A percentile compares a stretch with the other conserved stretches of the same genome.
Evolutionary conservation across 148 eudicot species (phyloP).

Genomic region (Rhododendron mucronatum): DNA sequence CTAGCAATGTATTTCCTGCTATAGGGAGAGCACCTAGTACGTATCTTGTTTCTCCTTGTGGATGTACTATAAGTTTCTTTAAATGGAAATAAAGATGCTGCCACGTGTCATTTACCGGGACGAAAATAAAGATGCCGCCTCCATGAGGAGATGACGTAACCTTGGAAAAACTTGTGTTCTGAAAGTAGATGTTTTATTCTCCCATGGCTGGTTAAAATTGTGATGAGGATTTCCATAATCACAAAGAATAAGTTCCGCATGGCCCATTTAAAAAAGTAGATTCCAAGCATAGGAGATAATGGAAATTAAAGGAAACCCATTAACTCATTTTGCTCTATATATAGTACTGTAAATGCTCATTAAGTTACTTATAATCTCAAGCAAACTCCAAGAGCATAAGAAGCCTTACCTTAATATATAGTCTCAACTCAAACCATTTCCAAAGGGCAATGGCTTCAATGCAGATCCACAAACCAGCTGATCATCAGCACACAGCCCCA

Average conservation of each 20-base stretch:
- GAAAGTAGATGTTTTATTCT: not conserved
- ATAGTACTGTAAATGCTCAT: slow-evolving; percentile 1
- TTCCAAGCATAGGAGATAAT: slow-evolving; percentile 7
- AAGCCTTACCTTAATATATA: not conserved
- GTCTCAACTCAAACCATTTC: not conserved
- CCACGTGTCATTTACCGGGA: not conserved
- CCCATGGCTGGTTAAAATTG: not conserved
- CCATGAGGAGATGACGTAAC: not conserved
- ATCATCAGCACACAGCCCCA: not conserved
- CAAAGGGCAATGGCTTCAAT: slow-evolving; percentile 28
- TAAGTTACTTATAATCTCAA: not conserved
- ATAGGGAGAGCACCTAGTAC: too few species aligned
- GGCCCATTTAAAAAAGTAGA: not conserved
- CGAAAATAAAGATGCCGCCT: too few species aligned
- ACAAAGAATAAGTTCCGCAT: not conserved
- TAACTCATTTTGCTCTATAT: not conserved
- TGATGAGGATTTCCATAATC: not conserved
- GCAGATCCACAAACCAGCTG: slow-evolving; percentile 31
- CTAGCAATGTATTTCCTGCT: too few species aligned
- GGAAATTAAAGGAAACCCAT: not conserved
- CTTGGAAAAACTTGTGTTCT: not conserved
- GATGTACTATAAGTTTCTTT: not conserved
- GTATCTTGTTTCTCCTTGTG: too few species aligned
- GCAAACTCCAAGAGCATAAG: not conserved
- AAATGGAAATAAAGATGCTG: not conserved